Conservation (phyloP, 441 rosid genomes). For the Erodium texanum region DNA sequence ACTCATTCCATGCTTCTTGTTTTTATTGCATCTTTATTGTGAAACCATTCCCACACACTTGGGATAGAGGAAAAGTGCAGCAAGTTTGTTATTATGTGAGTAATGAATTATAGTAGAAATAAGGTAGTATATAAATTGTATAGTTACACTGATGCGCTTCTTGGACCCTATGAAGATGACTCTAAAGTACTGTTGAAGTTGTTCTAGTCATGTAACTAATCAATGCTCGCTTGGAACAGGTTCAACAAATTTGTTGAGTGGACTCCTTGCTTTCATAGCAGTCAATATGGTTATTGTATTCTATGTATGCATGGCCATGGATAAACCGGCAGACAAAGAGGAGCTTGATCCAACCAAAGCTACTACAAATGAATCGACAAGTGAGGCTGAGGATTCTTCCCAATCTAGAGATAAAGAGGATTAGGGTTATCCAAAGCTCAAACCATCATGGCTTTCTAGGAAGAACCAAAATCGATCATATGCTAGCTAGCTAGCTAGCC, state of each 20-base stretch:
- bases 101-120: background rate
- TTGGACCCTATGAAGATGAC: background rate
- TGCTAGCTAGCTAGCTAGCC: background rate
- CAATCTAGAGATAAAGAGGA: slow-evolving; percentile 4
- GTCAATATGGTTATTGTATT: slow-evolving; percentile 4
- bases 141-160: background rate
- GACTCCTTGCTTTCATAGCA: slow-evolving; percentile 5
- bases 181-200: background rate
- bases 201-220: background rate
- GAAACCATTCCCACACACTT: background rate
- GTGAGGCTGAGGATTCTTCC: background rate
- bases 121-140: background rate
- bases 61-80: background rate
- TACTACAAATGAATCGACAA: background rate
- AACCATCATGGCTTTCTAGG: background rate
- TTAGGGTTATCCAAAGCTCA: background rate
- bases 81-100: background rate
- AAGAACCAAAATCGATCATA: background rate
- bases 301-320: background rate
- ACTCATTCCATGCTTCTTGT: background rate
- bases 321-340: background rate
- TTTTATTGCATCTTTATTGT: background rate
- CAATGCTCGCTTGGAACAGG: background rate
- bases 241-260: slow-evolving; percentile 3
- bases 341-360: background rate